Percentiles rank a stretch among this genome's conserved stretches.
Evolutionary conservation across 2,329 filamentous ascomycete genomes (phyloP).

Genomic region (Monosporascus sp.): DNA sequence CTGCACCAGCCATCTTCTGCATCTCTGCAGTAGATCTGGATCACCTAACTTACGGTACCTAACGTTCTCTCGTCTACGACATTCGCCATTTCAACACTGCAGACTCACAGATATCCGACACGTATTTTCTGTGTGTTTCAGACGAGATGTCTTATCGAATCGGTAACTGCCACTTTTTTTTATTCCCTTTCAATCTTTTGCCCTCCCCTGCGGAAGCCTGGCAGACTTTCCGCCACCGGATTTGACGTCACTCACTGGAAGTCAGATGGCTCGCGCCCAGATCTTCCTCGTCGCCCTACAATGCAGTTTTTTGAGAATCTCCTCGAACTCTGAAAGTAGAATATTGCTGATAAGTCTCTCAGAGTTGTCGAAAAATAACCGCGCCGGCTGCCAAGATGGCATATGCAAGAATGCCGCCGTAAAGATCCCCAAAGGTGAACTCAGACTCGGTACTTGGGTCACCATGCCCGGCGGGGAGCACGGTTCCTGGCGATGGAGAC

Average conservation of each 20-base stretch:
- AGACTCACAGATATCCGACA: background rate
- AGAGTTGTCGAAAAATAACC: conserved; percentile 68
- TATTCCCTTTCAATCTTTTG: background rate
- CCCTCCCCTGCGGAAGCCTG: no score
- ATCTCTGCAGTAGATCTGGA: no score
- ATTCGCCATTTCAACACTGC: background rate
- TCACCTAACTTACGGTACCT: no score
- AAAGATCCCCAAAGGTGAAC: conserved; percentile 74
- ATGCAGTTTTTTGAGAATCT: background rate
- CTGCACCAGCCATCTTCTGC: no score
- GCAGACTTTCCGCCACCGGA: no score
- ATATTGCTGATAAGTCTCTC: conserved; percentile 12
- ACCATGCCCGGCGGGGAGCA: conserved; percentile 47
- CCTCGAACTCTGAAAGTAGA: background rate
- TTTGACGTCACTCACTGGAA: no score
- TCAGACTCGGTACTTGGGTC: conserved; percentile 73
- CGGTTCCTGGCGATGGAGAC: conserved; percentile 70
- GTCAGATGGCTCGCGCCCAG: no score
- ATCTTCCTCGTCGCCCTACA: no score
- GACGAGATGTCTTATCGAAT: background rate
- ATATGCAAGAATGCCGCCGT: conserved; percentile 63
- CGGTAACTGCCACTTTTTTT: background rate
- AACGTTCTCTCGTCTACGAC: background rate
- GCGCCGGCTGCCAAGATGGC: conserved; percentile 67
- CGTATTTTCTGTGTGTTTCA: background rate